phyloP scores from a whole-genome alignment of 2,329 filamentous ascomycete genomes.

The Curvularia lunata region DNA sequence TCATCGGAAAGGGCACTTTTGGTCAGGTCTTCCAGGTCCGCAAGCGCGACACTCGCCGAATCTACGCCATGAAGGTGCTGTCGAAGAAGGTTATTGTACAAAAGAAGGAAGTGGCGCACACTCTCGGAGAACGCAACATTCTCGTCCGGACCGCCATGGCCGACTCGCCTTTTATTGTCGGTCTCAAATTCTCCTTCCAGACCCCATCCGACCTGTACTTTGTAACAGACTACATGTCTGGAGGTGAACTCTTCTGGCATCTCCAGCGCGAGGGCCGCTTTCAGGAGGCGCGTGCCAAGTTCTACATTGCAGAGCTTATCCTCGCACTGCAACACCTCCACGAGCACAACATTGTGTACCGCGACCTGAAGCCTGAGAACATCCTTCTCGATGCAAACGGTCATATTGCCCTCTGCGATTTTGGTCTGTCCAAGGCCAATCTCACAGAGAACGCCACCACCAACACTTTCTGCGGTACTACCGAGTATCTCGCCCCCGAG shows the following conservation, averaged over 20 bases:
- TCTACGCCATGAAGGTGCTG: conserved; percentile 99
- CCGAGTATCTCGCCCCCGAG: conserved; percentile 95
- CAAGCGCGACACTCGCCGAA: conserved; percentile 93
- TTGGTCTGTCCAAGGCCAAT: conserved; percentile 96
- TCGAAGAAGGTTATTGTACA: conserved; percentile 99
- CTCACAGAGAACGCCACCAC: conserved; percentile 96
- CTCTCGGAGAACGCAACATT: conserved; percentile 95
- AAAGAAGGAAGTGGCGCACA: conserved; percentile 99
- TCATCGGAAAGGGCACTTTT: conserved; percentile 98
- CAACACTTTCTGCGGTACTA: conserved; percentile 98
- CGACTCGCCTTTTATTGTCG: conserved; percentile 96
- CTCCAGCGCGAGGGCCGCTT: conserved; percentile 96
- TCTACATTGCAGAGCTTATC: conserved; percentile 98
- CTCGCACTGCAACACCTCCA: conserved; percentile 93
- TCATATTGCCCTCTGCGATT: conserved; percentile 96
- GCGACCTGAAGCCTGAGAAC: conserved; percentile 96
- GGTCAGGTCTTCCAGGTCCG: conserved; percentile 98
- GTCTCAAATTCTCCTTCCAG: conserved; percentile 98
- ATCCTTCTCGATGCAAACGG: conserved; percentile 96
- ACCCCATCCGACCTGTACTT: conserved; percentile 95
- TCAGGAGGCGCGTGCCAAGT: conserved; percentile 92
- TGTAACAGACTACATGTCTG: conserved; percentile 99
- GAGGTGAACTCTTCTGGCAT: conserved; percentile 98
- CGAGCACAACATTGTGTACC: conserved; percentile 96
- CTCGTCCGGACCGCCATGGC: conserved; percentile 93